Evolutionary conservation across 331 rosid species (phyloP).

Genomic region (Acacia concinna): DNA sequence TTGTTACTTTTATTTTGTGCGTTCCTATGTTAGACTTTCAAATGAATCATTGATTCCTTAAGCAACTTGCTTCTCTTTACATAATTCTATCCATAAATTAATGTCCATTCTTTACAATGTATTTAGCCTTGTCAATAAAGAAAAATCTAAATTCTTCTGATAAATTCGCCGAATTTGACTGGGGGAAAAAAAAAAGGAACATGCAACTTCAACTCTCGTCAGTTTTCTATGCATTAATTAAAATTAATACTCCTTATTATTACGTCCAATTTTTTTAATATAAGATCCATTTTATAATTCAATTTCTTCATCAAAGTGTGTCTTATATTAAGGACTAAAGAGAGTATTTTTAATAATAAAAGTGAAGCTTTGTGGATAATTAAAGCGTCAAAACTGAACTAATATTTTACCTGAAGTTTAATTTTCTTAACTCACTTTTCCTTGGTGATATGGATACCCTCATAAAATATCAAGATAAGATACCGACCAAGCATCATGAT

Average conservation of each 20-base stretch:
- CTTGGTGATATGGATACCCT: background rate
- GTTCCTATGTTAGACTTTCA: background rate
- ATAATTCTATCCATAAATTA: background rate
- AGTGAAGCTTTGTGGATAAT: background rate
- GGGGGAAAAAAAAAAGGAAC: background rate
- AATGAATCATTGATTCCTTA: background rate
- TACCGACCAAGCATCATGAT: constrained; percentile 61
- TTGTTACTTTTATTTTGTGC: background rate
- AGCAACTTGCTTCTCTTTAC: background rate
- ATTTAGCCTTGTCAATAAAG: background rate
- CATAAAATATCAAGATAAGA: constrained; percentile 34
- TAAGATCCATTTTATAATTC: too few species aligned
- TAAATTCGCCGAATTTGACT: too few species aligned
- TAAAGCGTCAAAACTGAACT: background rate
- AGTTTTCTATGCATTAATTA: too few species aligned
- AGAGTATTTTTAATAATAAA: too few species aligned
- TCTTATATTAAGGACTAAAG: too few species aligned
- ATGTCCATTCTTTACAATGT: background rate
- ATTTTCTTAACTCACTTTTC: background rate
- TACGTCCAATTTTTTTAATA: too few species aligned
- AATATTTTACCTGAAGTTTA: background rate
- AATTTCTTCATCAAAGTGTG: too few species aligned
- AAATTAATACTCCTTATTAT: background rate
- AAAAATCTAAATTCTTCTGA: background rate
- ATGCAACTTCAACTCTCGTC: background rate